A percentile compares a stretch with the other conserved stretches of the same genome.
Evolutionary conservation across 257 asterid genomes (phyloP).

Genomic region (Solanum verrucosum): DNA sequence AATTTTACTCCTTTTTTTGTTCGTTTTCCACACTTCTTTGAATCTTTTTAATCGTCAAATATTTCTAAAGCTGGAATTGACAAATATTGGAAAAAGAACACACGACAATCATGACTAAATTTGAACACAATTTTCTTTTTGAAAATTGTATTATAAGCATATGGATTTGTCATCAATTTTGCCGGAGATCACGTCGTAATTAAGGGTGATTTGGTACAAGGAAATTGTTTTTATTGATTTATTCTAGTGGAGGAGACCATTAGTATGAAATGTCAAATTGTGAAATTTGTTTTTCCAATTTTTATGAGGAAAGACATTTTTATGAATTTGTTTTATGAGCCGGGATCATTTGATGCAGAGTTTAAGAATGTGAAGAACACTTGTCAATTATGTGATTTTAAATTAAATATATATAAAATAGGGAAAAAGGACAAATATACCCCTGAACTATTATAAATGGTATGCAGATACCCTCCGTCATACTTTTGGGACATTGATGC

Average conservation of each 20-base stretch:
- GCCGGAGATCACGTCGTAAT: not conserved
- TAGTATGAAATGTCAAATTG: no score
- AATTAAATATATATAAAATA: no score
- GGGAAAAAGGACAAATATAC: no score
- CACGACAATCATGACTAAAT: not conserved
- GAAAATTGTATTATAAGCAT: not conserved
- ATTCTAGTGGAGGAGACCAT: no score
- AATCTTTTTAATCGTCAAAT: not conserved
- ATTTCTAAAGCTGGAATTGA: not conserved
- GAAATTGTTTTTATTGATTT: not conserved
- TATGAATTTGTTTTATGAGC: no score
- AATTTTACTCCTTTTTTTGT: not conserved
- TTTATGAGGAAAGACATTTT: no score
- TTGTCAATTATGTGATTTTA: no score
- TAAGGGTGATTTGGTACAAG: not conserved
- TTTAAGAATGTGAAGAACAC: no score
- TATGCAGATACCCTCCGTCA: no score
- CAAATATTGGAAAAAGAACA: not conserved
- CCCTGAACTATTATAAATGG: no score
- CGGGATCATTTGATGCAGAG: accelerated
- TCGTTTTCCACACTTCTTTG: not conserved
- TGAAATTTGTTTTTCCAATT: no score
- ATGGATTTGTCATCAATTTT: not conserved
- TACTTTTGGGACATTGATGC: no score
- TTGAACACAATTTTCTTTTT: not conserved